Base-by-base conservation (phyloP, 257 asterid species). In the Voacanga thouarsii region DNA sequence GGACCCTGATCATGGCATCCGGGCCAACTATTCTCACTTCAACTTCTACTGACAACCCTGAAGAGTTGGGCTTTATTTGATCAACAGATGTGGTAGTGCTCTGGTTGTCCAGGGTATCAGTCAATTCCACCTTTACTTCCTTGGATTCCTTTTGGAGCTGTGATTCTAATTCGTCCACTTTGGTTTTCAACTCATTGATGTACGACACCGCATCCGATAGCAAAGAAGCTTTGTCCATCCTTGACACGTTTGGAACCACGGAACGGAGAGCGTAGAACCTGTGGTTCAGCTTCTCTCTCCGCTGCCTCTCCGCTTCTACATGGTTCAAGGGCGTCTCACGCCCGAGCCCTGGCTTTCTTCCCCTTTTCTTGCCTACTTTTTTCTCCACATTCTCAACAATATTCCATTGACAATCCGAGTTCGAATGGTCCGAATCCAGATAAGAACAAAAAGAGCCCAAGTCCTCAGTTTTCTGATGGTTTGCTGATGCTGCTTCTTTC, bases 271-370 rank as follows among this genome's bases (percentile, higher is more conserved):
- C 91, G 82, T 86, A 91, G 89, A 93, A 93, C 0, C 93, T 86
- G 88, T 88, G 87, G 91, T 93, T 93, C 43, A 93, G 90, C 90
- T 91, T 93, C 89, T 93, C 98, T 79, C 98, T 65, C 72, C 98
- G 73, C 90, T 91, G 98, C 87, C 94, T 80, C 93, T 93, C 98
- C 23, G 96, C 96, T 79, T 90, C 97, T 82, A 91, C 96, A 79
- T 90, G 97, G 86, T 88, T 90, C 74, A 84, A 61, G 28, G 92
- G 86, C n/a, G 84, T 75, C 51, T 85, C 91, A 0, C 81, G 51
- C 16, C 77, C 78, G 15, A 7, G 33, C 47, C 81, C 71, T 1
- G 94, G 88, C 86, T 88, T 93, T 78, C 97, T 74, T 0, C 96
- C 97, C 79, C 94, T 82, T 84, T 90, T 93, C 82, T 82, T 82